These are phyloP conservation scores for Globisporangium iwayamae DNA, from an alignment of 352 stramenopile species.

Conservation along the genomic window DNA sequence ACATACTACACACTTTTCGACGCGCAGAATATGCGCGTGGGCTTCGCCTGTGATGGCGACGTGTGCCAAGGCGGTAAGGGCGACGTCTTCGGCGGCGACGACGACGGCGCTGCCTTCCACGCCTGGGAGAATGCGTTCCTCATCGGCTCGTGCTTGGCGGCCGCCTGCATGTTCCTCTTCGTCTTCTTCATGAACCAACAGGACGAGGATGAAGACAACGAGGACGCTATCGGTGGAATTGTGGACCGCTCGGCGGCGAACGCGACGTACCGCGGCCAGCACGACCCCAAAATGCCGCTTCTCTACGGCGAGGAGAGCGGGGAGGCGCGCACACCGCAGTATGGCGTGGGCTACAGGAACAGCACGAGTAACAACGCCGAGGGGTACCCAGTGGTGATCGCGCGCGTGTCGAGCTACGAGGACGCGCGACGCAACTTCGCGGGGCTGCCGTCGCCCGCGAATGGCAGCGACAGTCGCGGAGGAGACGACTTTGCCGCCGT, in stretches of 20 bases:
- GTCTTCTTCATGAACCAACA: conserved; percentile 82
- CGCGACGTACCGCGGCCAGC: conserved; percentile 10
- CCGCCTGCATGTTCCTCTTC: conserved; percentile 74
- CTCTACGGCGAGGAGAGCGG: conserved; percentile 29
- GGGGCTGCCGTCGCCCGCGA: conserved; percentile 33
- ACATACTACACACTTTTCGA: conserved; percentile 92
- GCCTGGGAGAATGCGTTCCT: conserved; percentile 68
- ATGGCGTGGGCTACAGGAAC: conserved; percentile 11
- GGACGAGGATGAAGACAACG: conserved; percentile 36
- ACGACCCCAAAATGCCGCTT: conserved; percentile 67
- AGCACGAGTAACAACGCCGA: conserved; percentile 11
- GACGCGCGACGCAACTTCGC: conserved; percentile 51
- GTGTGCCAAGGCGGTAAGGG: conserved; percentile 72
- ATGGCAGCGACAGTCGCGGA: not conserved
- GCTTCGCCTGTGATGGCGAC: conserved; percentile 83
- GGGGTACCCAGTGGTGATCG: conserved; percentile 20
- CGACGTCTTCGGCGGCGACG: conserved; percentile 49
- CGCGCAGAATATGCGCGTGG: conserved; percentile 81
- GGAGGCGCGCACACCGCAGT: conserved; percentile 19
- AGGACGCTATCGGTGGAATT: conserved; percentile 23
- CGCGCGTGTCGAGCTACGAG: conserved; percentile 44
- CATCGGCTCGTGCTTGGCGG: conserved; percentile 63
- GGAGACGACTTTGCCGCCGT: conserved; percentile 11
- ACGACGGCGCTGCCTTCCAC: conserved; percentile 39
- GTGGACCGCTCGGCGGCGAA: conserved; percentile 25